Conservation (phyloP, 2,329 filamentous ascomycete genomes). For the Dactylonectria macrodidyma region DNA sequence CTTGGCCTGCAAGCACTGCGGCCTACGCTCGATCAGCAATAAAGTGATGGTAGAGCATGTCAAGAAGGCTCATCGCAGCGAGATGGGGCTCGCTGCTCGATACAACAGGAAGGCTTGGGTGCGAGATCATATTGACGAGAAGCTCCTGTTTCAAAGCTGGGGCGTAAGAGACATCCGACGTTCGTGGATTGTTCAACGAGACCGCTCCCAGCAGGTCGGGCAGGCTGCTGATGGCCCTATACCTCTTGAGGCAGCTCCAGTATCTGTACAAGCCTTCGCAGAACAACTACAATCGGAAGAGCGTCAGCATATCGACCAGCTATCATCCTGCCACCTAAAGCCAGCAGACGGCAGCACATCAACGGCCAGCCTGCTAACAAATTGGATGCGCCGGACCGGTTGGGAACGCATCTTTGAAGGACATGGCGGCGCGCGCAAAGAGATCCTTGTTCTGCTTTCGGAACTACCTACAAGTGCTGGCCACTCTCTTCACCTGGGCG, state of each 20-base stretch:
- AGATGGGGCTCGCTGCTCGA: slow-evolving; percentile 5
- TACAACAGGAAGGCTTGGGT: slow-evolving; percentile 6
- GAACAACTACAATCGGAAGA: slow-evolving; percentile 10
- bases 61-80: background rate
- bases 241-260: slow-evolving; percentile 4
- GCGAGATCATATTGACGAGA: slow-evolving; percentile 9
- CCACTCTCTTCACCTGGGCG: slow-evolving; percentile 1
- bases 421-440: background rate
- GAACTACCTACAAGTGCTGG: slow-evolving; percentile 1
- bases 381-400: slow-evolving; percentile 17
- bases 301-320: background rate
- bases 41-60: slow-evolving; percentile 10
- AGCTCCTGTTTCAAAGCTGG: slow-evolving; percentile 16
- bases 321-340: background rate
- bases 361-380: background rate
- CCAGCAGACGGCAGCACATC: background rate
- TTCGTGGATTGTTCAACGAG: slow-evolving; percentile 6
- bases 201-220: background rate
- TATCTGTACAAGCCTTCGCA: background rate
- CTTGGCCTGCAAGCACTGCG: slow-evolving; percentile 21
- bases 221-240: background rate
- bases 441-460: background rate
- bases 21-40: slow-evolving; percentile 9
- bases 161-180: slow-evolving; percentile 2
- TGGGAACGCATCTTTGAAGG: slow-evolving; percentile 8